phyloP scores from a whole-genome alignment of 2,329 filamentous ascomycete genomes.

The Hymenoscyphus scutula region DNA sequence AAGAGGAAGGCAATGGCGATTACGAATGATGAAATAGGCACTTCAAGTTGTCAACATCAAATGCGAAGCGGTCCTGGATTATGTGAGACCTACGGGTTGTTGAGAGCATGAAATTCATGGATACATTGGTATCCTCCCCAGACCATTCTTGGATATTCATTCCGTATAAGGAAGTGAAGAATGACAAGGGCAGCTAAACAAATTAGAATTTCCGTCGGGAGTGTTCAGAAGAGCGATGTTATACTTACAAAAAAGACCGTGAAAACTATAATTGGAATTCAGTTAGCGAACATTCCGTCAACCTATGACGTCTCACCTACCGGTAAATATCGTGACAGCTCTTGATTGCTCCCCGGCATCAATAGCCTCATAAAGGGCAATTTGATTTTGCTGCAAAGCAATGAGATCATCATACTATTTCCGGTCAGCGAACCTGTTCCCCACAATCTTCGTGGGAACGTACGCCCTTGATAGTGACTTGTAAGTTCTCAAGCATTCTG shows the following conservation, averaged over 20 bases:
- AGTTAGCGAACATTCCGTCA: background rate
- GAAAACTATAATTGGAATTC: background rate
- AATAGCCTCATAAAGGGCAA: background rate
- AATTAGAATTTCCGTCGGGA: background rate
- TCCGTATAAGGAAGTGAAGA: background rate
- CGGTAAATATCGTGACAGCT: background rate
- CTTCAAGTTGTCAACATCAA: background rate
- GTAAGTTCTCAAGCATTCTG: background rate
- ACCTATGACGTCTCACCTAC: background rate
- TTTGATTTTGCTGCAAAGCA: background rate
- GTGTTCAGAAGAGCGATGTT: background rate
- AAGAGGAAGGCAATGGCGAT: conserved; percentile 1
- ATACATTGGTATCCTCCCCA: background rate
- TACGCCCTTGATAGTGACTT: background rate
- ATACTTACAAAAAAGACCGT: background rate
- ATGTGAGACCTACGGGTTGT: background rate
- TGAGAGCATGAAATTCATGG: conserved; percentile 1
- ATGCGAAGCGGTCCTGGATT: background rate
- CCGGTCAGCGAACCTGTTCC: background rate
- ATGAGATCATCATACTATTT: background rate
- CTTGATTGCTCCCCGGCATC: background rate
- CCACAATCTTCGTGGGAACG: background rate
- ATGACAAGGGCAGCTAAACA: background rate
- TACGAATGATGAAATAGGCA: background rate
- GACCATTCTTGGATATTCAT: background rate